Conservation (phyloP, 495 filamentous ascomycete genomes). For the Penicillium arizonense region DNA sequence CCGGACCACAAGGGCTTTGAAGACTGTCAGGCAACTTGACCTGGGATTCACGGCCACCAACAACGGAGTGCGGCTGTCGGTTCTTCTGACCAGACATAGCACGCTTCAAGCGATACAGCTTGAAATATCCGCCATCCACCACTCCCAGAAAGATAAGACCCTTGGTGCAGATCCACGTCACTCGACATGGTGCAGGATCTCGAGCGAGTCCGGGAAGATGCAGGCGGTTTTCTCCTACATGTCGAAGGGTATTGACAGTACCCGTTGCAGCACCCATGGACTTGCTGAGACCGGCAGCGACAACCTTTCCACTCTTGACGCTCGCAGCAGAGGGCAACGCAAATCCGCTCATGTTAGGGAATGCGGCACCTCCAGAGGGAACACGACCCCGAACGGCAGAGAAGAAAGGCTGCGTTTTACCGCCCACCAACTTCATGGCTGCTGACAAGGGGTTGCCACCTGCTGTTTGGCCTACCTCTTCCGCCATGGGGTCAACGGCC, state of each 20-base stretch:
- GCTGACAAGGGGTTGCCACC: slow-evolving; percentile 63
- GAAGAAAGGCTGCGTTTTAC: slow-evolving; percentile 58
- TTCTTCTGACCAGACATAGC: slow-evolving; percentile 37
- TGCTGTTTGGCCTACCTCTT: slow-evolving; percentile 49
- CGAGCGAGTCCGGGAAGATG: slow-evolving; percentile 59
- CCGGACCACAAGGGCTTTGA: slow-evolving; percentile 35
- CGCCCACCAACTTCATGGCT: slow-evolving; percentile 55
- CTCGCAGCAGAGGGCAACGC: slow-evolving; percentile 64
- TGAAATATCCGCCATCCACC: slow-evolving; percentile 48
- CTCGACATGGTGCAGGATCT: slow-evolving; percentile 41
- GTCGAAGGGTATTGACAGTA: slow-evolving; percentile 74
- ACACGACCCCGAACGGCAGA: slow-evolving; percentile 53
- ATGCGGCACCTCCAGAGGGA: slow-evolving; percentile 47
- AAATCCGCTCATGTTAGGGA: slow-evolving; percentile 44
- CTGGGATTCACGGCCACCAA: slow-evolving; percentile 60
- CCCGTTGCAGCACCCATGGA: slow-evolving; percentile 78
- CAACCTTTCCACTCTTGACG: slow-evolving; percentile 69
- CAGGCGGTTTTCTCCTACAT: slow-evolving; percentile 81
- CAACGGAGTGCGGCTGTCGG: slow-evolving; percentile 49
- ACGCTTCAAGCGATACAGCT: slow-evolving; percentile 64
- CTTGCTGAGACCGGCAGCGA: slow-evolving; percentile 79
- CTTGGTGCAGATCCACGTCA: slow-evolving; percentile 39
- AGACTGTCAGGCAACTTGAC: slow-evolving; percentile 56
- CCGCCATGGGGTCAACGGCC: slow-evolving; percentile 26
- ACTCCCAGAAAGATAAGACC: slow-evolving; percentile 37